phyloP scores from a whole-genome alignment of 2,329 filamentous ascomycete species.

The Aspergillus sergii region DNA sequence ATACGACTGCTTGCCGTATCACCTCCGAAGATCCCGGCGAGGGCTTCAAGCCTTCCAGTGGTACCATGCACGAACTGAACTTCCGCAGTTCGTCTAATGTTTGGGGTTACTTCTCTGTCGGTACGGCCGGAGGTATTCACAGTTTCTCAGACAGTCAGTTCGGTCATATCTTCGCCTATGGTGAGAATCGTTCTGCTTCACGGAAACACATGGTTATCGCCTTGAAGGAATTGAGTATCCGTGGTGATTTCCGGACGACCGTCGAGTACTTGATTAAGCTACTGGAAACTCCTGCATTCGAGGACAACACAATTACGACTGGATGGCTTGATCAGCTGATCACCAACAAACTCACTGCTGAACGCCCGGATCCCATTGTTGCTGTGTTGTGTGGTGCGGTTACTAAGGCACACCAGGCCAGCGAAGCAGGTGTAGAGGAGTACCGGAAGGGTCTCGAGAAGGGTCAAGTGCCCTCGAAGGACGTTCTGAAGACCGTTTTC shows the following conservation, averaged over 20 bases:
- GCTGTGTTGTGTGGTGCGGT: conserved; percentile 95
- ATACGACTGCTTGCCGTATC: conserved; percentile 98
- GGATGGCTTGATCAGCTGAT: conserved; percentile 99
- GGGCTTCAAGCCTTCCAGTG: conserved; percentile 98
- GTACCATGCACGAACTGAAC: conserved; percentile 98
- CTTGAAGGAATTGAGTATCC: conserved; percentile 97
- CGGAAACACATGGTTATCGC: conserved; percentile 99
- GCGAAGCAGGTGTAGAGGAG: conserved; percentile 82
- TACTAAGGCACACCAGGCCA: conserved; percentile 92
- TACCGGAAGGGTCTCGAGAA: conserved; percentile 90
- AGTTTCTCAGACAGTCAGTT: conserved; percentile 99
- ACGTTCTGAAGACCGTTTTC: conserved; percentile 97
- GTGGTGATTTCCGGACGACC: conserved; percentile 97
- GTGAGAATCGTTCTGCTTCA: conserved; percentile 93
- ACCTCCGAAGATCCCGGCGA: conserved; percentile 98
- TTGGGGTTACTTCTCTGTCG: conserved; percentile 99
- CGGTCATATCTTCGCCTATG: conserved; percentile 98
- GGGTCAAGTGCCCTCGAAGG: conserved; percentile 95
- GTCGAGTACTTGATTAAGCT: conserved; percentile 99
- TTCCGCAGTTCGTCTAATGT: conserved; percentile 98
- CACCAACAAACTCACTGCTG: conserved; percentile 93
- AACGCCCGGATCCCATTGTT: conserved; percentile 89
- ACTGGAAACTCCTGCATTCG: conserved; percentile 95
- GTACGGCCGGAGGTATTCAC: conserved; percentile 94
- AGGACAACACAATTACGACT: conserved; percentile 98